These are phyloP conservation scores for Alloascoidea hylecoeti DNA, from an alignment of 805 yeast species.

Conservation along the genomic window DNA sequence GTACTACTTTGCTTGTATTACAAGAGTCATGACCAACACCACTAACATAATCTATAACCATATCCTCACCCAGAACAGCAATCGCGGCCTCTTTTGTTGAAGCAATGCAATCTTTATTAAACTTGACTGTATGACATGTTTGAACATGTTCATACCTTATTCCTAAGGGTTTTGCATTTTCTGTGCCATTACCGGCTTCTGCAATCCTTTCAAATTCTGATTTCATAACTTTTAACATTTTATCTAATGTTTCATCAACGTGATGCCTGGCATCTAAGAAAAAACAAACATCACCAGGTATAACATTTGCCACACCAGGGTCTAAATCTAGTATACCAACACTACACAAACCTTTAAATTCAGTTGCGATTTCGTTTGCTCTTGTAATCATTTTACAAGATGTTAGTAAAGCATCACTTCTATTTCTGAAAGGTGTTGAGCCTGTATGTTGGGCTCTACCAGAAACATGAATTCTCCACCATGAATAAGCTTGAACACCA, in stretches of 20 bases:
- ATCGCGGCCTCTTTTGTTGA: slow-evolving; percentile 38
- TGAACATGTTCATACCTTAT: slow-evolving; percentile 28
- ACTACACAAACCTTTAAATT: slow-evolving; percentile 37
- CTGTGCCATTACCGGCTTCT: slow-evolving; percentile 16
- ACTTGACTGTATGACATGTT: slow-evolving; percentile 41
- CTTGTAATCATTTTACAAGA: slow-evolving; percentile 40
- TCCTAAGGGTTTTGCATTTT: slow-evolving; percentile 12
- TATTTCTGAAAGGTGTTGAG: slow-evolving; percentile 49
- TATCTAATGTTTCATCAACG: slow-evolving; percentile 24
- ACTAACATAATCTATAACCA: slow-evolving; percentile 32
- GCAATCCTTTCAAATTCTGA: slow-evolving; percentile 22
- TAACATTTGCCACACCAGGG: slow-evolving; percentile 54
- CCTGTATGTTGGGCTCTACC: slow-evolving; percentile 67
- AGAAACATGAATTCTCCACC: slow-evolving; percentile 38
- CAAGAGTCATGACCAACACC: slow-evolving; percentile 73
- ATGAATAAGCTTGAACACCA: slow-evolving; percentile 52
- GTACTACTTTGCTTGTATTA: slow-evolving; percentile 36
- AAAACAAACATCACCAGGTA: slow-evolving; percentile 47
- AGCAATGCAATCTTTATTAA: slow-evolving; percentile 33
- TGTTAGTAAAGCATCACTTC: slow-evolving; percentile 48
- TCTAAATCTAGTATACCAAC: slow-evolving; percentile 41
- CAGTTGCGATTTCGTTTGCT: slow-evolving; percentile 39
- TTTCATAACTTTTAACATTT: slow-evolving; percentile 24
- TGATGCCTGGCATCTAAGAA: slow-evolving; percentile 48
- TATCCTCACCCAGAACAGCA: slow-evolving; percentile 29